phyloP scores from a whole-genome alignment of 768 basidiomycete genomes.

The Hypholoma fasciculare region DNA sequence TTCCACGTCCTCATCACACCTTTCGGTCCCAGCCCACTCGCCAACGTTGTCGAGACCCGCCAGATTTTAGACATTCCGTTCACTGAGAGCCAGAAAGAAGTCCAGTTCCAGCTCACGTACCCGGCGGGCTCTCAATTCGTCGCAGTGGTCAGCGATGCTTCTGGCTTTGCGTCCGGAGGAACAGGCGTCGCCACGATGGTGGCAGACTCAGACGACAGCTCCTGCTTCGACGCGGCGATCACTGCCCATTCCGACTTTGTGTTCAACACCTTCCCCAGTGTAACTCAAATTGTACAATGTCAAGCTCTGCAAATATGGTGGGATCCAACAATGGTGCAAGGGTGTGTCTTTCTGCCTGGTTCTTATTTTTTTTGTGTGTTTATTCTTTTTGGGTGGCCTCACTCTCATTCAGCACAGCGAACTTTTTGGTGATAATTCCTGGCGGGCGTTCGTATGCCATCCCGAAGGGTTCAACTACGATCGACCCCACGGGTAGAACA shows the following conservation, averaged over 20 bases:
- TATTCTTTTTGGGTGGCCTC: too few relatives aligned
- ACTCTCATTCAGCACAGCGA: conserved; percentile 45
- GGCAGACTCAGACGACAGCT: conserved; percentile 44
- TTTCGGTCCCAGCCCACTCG: conserved; percentile 59
- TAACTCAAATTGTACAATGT: conserved; percentile 71
- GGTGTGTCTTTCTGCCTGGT: conserved; percentile 37
- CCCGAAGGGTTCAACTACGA: conserved; percentile 48
- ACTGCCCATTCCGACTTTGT: conserved; percentile 45
- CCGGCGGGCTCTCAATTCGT: conserved; percentile 74
- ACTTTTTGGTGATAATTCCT: conserved; percentile 73
- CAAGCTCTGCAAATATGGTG: conserved; percentile 66
- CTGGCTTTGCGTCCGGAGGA: conserved; percentile 67
- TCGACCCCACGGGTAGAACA: conserved; percentile 25
- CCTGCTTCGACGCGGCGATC: conserved; percentile 57
- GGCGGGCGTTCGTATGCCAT: conserved; percentile 76
- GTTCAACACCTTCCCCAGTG: conserved; percentile 56
- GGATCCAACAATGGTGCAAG: conserved; percentile 49
- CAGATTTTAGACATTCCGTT: conserved; percentile 59
- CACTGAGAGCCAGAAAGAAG: conserved; percentile 32
- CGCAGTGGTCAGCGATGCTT: conserved; percentile 49
- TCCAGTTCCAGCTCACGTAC: conserved; percentile 60
- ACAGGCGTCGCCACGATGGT: conserved; percentile 70
- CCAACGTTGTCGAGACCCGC: conserved; percentile 61
- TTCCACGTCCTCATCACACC: conserved; percentile 70
- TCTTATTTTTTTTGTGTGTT: too few relatives aligned